These are phyloP conservation scores for Mortierella sp. DNA, from an alignment of 371 early-diverging fungal genomes.

Conservation along the genomic window DNA sequence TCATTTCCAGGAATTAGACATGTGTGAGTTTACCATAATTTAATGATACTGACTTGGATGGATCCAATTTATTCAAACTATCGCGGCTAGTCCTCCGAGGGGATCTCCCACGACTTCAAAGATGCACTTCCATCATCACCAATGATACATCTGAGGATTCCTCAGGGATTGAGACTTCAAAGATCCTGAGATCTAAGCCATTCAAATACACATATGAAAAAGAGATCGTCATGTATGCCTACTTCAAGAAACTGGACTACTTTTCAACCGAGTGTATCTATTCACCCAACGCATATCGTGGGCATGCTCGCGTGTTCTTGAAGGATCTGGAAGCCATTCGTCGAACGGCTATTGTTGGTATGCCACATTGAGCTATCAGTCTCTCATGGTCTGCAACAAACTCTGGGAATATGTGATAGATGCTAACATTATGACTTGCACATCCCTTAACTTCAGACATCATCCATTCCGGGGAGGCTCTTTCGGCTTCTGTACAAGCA, in stretches of 20 bases:
- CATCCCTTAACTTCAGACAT: constrained; percentile 72
- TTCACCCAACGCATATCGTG: constrained; percentile 99
- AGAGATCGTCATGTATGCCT: constrained; percentile 99
- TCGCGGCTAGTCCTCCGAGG: constrained; percentile 91
- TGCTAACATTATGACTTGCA: neutral
- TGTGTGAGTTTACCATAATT: neutral
- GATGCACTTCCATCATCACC: constrained; percentile 96
- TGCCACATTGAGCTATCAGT: constrained; percentile 1
- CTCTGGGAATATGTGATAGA: neutral
- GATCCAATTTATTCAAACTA: neutral
- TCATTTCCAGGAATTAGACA: neutral
- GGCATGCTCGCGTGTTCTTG: constrained; percentile 95
- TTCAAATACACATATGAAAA: constrained; percentile 99
- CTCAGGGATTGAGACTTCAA: constrained; percentile 71
- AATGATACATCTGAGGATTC: constrained; percentile 57
- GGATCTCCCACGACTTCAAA: constrained; percentile 93
- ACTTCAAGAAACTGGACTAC: constrained; percentile 98
- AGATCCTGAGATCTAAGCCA: constrained; percentile 93
- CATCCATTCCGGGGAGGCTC: constrained; percentile 95
- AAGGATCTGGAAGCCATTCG: constrained; percentile 98
- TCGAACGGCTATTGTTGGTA: constrained; percentile 92
- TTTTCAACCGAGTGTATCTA: constrained; percentile 99
- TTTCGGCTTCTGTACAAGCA: constrained; percentile 76
- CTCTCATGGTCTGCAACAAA: neutral
- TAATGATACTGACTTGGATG: neutral